phyloP scores from a whole-genome alignment of 2,329 filamentous ascomycete genomes.

The Lasiodiplodia hormozganensis region DNA sequence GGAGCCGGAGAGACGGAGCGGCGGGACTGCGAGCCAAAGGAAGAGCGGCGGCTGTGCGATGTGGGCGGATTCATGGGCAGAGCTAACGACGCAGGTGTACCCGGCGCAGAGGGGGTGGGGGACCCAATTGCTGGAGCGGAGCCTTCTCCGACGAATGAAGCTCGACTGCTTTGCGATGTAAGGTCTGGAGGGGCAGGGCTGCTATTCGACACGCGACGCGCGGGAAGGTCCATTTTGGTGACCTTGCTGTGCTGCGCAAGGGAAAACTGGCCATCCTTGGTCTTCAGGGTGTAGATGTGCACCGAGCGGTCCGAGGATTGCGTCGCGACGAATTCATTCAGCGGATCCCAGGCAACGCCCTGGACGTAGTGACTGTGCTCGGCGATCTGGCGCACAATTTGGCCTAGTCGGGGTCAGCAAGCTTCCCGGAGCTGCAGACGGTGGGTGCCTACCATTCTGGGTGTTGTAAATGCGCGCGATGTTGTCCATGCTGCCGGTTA shows the following conservation, averaged over 20 bases:
- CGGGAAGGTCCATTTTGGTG: constrained; percentile 91
- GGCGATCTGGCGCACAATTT: constrained; percentile 86
- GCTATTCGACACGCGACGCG: constrained; percentile 85
- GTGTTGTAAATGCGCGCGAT: constrained; percentile 97
- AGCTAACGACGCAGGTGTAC: constrained; percentile 87
- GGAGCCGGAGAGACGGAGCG: constrained; percentile 93
- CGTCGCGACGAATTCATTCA: constrained; percentile 97
- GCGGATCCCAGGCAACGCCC: constrained; percentile 95
- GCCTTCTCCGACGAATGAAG: constrained; percentile 66
- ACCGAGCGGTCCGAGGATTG: constrained; percentile 98
- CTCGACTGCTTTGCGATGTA: constrained; percentile 59
- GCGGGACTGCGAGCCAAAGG: constrained; percentile 76
- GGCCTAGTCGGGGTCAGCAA: constrained; percentile 77
- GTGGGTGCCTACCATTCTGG: constrained; percentile 71
- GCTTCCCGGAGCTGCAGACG: constrained; percentile 72
- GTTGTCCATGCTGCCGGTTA: constrained; percentile 99
- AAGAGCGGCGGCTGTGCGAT: constrained; percentile 92
- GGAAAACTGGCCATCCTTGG: constrained; percentile 94
- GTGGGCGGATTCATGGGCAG: constrained; percentile 97
- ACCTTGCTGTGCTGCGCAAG: constrained; percentile 80
- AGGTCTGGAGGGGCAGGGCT: constrained; percentile 92
- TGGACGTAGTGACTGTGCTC: constrained; percentile 99
- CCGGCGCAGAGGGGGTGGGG: constrained; percentile 87
- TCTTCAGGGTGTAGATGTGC: constrained; percentile 95
- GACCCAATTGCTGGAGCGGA: constrained; percentile 71